Conservation (phyloP, 768 basidiomycete species). For the Termitomyces sp. region DNA sequence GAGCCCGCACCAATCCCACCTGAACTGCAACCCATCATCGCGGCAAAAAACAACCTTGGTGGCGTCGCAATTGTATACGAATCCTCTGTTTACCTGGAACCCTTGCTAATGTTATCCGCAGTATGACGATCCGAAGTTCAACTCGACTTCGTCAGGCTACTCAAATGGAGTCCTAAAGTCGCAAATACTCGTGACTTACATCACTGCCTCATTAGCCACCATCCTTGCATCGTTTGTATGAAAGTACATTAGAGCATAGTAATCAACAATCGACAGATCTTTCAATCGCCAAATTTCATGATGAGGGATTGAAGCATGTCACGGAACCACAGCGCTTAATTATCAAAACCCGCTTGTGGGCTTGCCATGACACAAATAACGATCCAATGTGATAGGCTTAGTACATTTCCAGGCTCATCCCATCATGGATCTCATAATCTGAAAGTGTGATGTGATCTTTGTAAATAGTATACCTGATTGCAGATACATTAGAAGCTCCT, state of each 20-base stretch:
- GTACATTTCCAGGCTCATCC: constrained; percentile 93
- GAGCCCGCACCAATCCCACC: constrained; percentile 16
- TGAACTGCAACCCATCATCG: constrained; percentile 17
- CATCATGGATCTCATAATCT: constrained; percentile 93
- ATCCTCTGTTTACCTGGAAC: background rate
- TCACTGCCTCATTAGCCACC: background rate
- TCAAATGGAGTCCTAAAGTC: background rate
- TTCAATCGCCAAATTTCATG: background rate
- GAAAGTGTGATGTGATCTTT: constrained; percentile 92
- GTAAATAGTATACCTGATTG: constrained; percentile 81
- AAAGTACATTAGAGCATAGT: background rate
- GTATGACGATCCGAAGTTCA: constrained; percentile 5
- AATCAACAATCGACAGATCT: background rate
- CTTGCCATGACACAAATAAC: background rate
- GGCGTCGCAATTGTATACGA: constrained; percentile 7
- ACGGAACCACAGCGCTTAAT: too few relatives aligned
- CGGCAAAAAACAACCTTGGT: constrained; percentile 20
- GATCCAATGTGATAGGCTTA: constrained; percentile 23
- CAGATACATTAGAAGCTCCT: background rate
- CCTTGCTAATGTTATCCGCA: background rate
- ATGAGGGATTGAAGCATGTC: background rate
- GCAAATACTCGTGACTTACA: background rate
- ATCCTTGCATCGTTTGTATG: background rate
- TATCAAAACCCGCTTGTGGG: background rate
- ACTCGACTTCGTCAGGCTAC: background rate